These are phyloP conservation scores for Alternaria incomplexa DNA, from an alignment of 2,329 filamentous ascomycete genomes.

Conservation along the genomic window DNA sequence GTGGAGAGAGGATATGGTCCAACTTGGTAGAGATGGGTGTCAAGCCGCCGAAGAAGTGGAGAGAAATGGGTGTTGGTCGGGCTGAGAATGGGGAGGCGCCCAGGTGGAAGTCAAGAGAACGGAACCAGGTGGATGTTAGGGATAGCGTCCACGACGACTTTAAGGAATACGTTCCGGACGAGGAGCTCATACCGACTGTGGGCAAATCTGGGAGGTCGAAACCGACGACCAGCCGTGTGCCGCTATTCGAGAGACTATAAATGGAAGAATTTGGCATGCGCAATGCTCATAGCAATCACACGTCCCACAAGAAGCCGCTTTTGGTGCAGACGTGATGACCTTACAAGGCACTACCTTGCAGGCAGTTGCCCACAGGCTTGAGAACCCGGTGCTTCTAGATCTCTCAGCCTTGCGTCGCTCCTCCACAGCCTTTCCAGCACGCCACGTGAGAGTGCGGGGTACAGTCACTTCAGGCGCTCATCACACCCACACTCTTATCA, in stretches of 20 bases:
- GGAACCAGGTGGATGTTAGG: slow-evolving; percentile 37
- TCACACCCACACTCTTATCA: too few species aligned
- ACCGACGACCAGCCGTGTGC: not conserved
- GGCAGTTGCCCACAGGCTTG: too few species aligned
- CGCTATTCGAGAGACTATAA: not conserved
- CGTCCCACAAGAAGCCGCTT: too few species aligned
- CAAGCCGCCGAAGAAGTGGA: slow-evolving; percentile 62
- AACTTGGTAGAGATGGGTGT: slow-evolving; percentile 58
- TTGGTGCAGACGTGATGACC: too few species aligned
- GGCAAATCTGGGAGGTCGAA: slow-evolving; percentile 15
- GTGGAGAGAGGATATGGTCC: slow-evolving; percentile 57
- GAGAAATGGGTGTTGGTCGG: slow-evolving; percentile 53
- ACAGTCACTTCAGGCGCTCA: too few species aligned
- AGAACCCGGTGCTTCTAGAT: too few species aligned
- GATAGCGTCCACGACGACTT: slow-evolving; percentile 31
- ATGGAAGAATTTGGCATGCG: not conserved
- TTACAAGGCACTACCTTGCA: too few species aligned
- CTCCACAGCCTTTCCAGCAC: too few species aligned
- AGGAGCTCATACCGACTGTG: slow-evolving; percentile 42
- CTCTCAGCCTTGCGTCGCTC: too few species aligned
- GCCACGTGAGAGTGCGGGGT: too few species aligned
- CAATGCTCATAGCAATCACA: not conserved
- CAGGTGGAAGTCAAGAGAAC: slow-evolving; percentile 40
- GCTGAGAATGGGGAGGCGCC: slow-evolving; percentile 35
- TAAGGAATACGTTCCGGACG: slow-evolving; percentile 13